These are phyloP conservation scores for Oryza australiensis DNA, from an alignment of 176 grass and related monocot species.

Conservation along the genomic window DNA sequence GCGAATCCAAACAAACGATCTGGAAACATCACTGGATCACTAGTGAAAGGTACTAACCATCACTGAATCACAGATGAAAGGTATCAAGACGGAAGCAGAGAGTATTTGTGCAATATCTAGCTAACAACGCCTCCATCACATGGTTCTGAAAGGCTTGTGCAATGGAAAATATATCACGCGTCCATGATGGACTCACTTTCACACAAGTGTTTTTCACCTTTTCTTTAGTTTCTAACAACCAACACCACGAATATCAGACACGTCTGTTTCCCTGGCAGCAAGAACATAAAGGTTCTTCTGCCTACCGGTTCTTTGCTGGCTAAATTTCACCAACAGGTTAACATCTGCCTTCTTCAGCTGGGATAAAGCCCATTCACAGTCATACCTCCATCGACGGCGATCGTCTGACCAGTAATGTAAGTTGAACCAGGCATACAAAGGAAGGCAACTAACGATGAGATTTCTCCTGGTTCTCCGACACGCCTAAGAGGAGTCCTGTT, in stretches of 20 bases:
- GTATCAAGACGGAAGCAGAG: neutral
- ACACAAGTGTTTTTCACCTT: neutral
- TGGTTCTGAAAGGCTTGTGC: neutral
- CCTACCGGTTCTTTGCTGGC: constrained; percentile 22
- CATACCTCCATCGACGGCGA: constrained; percentile 68
- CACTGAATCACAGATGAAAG: neutral
- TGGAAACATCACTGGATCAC: neutral
- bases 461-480: constrained; percentile 75
- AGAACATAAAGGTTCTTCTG: neutral
- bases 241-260: neutral
- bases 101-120: neutral
- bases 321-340: constrained; percentile 40
- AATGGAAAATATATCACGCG: neutral
- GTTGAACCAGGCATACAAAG: constrained; percentile 66
- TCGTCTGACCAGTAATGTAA: constrained; percentile 67
- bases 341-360: constrained; percentile 42
- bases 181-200: neutral
- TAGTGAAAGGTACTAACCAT: neutral
- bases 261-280: neutral
- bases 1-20: neutral
- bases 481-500: constrained; percentile 57
- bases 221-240: neutral
- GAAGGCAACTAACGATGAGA: constrained; percentile 72
- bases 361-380: constrained; percentile 61
- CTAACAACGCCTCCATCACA: neutral